A percentile compares a stretch with the other conserved stretches of the same genome.
phyloP scores from a whole-genome alignment of 805 yeast genomes.

The Teunomyces tritomae region DNA sequence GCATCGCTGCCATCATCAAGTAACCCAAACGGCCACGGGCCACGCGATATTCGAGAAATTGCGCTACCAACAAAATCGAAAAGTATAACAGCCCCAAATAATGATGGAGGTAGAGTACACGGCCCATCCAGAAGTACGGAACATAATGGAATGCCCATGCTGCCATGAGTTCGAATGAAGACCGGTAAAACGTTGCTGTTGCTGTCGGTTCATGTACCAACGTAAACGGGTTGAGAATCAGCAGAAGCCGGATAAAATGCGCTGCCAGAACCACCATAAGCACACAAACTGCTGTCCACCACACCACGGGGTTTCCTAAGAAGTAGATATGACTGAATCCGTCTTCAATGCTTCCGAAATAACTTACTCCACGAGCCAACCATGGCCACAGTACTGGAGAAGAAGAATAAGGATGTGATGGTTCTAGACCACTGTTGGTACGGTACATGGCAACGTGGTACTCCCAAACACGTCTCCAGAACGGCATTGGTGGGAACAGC shows the following conservation, averaged over 20 bases:
- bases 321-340: slow-evolving; percentile 46
- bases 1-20: slow-evolving; percentile 16
- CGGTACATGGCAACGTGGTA: slow-evolving; percentile 57
- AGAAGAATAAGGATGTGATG: slow-evolving; percentile 38
- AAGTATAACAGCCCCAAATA: slow-evolving; percentile 53
- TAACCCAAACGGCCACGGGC: slow-evolving; percentile 27
- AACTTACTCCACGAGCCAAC: slow-evolving; percentile 55
- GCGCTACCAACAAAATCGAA: slow-evolving; percentile 43
- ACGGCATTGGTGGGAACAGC: slow-evolving; percentile 32
- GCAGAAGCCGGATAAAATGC: slow-evolving; percentile 18
- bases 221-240: slow-evolving; percentile 31
- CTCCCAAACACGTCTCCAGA: slow-evolving; percentile 52
- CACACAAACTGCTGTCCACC: slow-evolving; percentile 17
- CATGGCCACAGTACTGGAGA: slow-evolving; percentile 67
- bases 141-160: slow-evolving; percentile 60
- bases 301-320: slow-evolving; percentile 56
- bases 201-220: slow-evolving; percentile 12
- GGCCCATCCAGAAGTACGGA: slow-evolving; percentile 49
- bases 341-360: slow-evolving; percentile 42
- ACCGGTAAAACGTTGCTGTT: slow-evolving; percentile 15
- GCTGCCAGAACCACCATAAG: slow-evolving; percentile 25
- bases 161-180: slow-evolving; percentile 37
- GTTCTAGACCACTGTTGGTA: slow-evolving; percentile 25
- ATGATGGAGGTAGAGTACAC: slow-evolving; percentile 43
- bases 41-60: slow-evolving; percentile 41